These are phyloP conservation scores for Chaetothyriales sp. DNA, from an alignment of 2,329 filamentous ascomycete species.

Conservation along the genomic window DNA sequence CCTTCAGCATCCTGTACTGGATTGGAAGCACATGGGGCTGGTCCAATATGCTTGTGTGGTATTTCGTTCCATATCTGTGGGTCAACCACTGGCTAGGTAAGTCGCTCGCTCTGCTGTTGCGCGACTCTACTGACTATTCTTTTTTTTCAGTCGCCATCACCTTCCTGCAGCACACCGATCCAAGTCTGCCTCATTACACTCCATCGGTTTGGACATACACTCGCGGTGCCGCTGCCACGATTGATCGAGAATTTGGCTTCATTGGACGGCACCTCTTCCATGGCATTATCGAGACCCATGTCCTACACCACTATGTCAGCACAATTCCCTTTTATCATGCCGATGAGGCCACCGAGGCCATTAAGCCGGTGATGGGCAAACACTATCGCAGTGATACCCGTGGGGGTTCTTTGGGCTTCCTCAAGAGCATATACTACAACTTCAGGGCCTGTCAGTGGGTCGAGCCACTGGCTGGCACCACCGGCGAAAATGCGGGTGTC, in stretches of 20 bases:
- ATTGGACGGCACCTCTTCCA: conserved; percentile 81
- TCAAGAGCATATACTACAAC: conserved; percentile 67
- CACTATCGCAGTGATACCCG: conserved; percentile 80
- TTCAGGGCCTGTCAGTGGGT: conserved; percentile 93
- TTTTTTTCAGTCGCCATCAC: conserved; percentile 74
- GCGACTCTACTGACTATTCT: conserved; percentile 6
- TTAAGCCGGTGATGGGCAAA: conserved; percentile 85
- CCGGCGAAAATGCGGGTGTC: conserved; percentile 69
- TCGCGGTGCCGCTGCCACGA: conserved; percentile 85
- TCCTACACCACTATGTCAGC: conserved; percentile 94
- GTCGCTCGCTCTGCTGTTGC: conserved; percentile 25
- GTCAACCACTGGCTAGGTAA: conserved; percentile 98
- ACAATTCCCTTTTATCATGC: conserved; percentile 95
- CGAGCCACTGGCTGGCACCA: conserved; percentile 70
- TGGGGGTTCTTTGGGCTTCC: conserved; percentile 68
- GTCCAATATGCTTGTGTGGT: conserved; percentile 84
- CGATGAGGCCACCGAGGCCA: conserved; percentile 85
- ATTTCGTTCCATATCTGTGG: conserved; percentile 89
- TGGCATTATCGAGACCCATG: conserved; percentile 95
- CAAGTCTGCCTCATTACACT: conserved; percentile 82
- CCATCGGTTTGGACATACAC: conserved; percentile 80
- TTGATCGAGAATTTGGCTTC: conserved; percentile 95
- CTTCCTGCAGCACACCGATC: conserved; percentile 94
- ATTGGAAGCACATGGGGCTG: conserved; percentile 69
- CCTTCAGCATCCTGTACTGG: conserved; percentile 47